Percentiles rank a stretch among this genome's conserved stretches.
Evolutionary conservation across 2,329 filamentous ascomycete genomes (phyloP).

Genomic region (Fusarium sp.): DNA sequence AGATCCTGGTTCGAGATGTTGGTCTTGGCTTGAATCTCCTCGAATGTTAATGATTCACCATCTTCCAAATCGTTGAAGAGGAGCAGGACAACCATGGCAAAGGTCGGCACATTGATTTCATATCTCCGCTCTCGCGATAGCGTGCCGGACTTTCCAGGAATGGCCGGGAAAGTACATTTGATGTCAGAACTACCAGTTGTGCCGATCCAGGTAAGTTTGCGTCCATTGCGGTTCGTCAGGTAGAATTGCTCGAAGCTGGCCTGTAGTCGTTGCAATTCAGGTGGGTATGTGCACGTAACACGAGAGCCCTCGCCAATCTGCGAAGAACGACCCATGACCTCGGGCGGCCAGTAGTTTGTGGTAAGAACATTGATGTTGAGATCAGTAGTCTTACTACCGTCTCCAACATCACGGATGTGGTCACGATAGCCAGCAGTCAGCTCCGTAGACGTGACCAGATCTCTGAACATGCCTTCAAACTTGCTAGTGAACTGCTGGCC

Average conservation of each 20-base stretch:
- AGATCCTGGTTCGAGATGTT: slow-evolving; percentile 82
- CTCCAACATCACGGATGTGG: slow-evolving; percentile 67
- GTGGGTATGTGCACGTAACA: slow-evolving; percentile 75
- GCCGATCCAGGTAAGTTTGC: slow-evolving; percentile 85
- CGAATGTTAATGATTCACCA: slow-evolving; percentile 65
- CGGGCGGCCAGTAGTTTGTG: slow-evolving; percentile 94
- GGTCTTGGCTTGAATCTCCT: slow-evolving; percentile 86
- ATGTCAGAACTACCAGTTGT: slow-evolving; percentile 84
- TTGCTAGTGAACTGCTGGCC: slow-evolving; percentile 94
- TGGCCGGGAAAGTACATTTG: slow-evolving; percentile 79
- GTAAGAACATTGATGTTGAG: slow-evolving; percentile 88
- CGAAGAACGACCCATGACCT: slow-evolving; percentile 77
- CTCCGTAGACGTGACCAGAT: slow-evolving; percentile 89
- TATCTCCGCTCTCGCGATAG: slow-evolving; percentile 77
- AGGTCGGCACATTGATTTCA: slow-evolving; percentile 92
- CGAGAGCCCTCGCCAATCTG: slow-evolving; percentile 60
- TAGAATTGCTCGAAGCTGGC: slow-evolving; percentile 92
- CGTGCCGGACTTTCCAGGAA: slow-evolving; percentile 74
- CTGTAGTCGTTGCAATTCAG: slow-evolving; percentile 79
- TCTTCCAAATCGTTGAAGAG: slow-evolving; percentile 84
- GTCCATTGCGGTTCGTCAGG: slow-evolving; percentile 84
- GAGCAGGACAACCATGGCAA: slow-evolving; percentile 88
- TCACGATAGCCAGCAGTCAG: slow-evolving; percentile 81
- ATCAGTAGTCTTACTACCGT: slow-evolving; percentile 70
- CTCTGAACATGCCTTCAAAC: slow-evolving; percentile 97